Percentiles rank a stretch among this genome's conserved stretches.
Evolutionary conservation across 257 asterid species (phyloP).

Genomic region (Penstemon newberryi): DNA sequence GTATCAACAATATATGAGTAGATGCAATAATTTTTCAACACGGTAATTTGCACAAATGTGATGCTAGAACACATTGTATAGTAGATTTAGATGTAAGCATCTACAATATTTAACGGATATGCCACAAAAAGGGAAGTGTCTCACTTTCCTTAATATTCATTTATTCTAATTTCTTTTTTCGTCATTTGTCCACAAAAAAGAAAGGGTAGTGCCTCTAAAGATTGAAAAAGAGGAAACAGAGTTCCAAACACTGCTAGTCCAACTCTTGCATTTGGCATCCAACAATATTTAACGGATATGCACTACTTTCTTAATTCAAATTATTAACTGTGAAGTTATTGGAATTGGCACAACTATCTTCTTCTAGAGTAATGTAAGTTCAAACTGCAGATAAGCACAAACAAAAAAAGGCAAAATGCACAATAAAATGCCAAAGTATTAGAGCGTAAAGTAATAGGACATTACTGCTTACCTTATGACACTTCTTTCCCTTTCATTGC

Average conservation of each 20-base stretch:
- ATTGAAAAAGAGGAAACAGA: background rate
- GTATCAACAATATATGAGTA: constrained; percentile 7
- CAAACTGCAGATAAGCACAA: constrained; percentile 8
- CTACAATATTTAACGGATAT: constrained; percentile 24
- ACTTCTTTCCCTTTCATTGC: constrained; percentile 51
- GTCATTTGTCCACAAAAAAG: background rate
- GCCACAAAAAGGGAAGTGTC: background rate
- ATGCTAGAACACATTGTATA: background rate
- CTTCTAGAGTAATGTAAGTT: constrained; percentile 10
- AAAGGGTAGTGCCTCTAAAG: background rate
- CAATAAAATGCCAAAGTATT: background rate
- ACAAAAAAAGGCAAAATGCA: background rate
- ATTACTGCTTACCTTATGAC: constrained; percentile 28
- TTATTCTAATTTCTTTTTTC: too few species aligned
- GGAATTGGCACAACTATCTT: background rate
- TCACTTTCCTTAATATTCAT: background rate
- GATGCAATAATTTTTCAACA: background rate
- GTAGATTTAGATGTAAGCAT: constrained; percentile 10
- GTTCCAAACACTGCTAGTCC: background rate
- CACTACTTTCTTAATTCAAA: background rate
- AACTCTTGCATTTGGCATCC: background rate
- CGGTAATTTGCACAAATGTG: background rate
- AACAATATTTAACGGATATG: background rate
- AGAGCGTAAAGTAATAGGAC: constrained; percentile 31
- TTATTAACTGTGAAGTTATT: background rate